Evolutionary conservation across 441 rosid species (phyloP).

Genomic region (Bocquillonia castaneifolia): DNA sequence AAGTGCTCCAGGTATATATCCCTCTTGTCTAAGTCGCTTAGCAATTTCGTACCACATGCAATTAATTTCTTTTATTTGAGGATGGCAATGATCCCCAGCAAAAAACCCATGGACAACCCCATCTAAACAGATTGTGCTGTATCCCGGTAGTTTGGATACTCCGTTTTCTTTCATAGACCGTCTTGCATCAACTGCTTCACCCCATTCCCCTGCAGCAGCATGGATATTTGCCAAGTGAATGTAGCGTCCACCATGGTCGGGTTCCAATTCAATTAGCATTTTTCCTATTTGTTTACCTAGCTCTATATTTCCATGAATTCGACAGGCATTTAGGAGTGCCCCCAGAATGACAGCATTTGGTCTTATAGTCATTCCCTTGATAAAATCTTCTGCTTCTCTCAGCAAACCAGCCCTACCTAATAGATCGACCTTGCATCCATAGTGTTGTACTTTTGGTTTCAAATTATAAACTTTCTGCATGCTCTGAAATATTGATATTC

Average conservation of each 20-base stretch:
- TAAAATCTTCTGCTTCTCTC: slow-evolving; percentile 41
- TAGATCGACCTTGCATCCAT: slow-evolving; percentile 83
- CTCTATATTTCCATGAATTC: slow-evolving; percentile 43
- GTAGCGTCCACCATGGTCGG: slow-evolving; percentile 58
- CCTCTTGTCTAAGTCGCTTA: slow-evolving; percentile 43
- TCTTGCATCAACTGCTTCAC: slow-evolving; percentile 53
- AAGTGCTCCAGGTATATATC: slow-evolving; percentile 37
- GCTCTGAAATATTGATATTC: slow-evolving; percentile 45
- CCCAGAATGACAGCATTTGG: slow-evolving; percentile 74
- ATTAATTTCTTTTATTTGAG: slow-evolving; percentile 42
- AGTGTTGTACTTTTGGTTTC: slow-evolving; percentile 59
- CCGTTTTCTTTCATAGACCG: slow-evolving; percentile 44
- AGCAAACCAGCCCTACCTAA: slow-evolving; percentile 66
- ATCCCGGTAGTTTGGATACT: slow-evolving; percentile 61
- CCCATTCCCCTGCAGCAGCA: slow-evolving; percentile 68
- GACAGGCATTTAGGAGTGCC: slow-evolving; percentile 59
- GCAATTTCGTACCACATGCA: slow-evolving; percentile 45
- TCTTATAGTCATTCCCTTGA: slow-evolving; percentile 44
- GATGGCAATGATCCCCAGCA: slow-evolving; percentile 59
- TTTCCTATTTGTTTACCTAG: slow-evolving; percentile 53
- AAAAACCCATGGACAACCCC: slow-evolving; percentile 54
- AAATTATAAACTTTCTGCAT: slow-evolving; percentile 49
- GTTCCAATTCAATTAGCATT: slow-evolving; percentile 41
- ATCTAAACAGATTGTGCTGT: slow-evolving; percentile 58
- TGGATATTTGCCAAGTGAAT: slow-evolving; percentile 65